These are phyloP conservation scores for Cenchrus americanus DNA, from an alignment of 176 grass and related monocot genomes.

Conservation along the genomic window DNA sequence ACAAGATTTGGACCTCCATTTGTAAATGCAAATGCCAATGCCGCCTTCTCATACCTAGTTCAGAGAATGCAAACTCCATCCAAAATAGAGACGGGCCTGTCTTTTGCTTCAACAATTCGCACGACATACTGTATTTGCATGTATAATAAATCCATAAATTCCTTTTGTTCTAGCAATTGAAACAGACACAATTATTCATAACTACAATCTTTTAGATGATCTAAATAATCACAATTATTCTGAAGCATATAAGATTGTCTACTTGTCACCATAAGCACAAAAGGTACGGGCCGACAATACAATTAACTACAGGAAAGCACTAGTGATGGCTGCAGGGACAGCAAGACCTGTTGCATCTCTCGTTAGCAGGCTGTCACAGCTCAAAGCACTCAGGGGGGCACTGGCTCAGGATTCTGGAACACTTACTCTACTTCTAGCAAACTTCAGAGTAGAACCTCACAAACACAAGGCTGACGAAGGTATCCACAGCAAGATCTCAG, in stretches of 20 bases:
- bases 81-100: neutral
- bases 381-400: constrained; percentile 18
- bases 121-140: neutral
- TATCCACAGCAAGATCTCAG: constrained; percentile 8
- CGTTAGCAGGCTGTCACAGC: constrained; percentile 35
- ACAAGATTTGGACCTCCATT: neutral
- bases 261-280: neutral
- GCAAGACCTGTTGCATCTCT: neutral
- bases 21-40: neutral
- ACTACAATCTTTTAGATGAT: neutral
- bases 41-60: neutral
- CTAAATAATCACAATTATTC: constrained; percentile 25
- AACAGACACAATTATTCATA: neutral
- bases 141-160: neutral
- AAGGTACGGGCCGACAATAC: neutral
- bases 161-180: neutral
- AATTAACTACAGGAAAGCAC: constrained; percentile 22
- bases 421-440: constrained; percentile 10
- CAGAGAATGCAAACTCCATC: neutral
- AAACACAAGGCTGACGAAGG: too few relatives aligned
- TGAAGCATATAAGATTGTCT: neutral
- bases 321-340: constrained; percentile 44
- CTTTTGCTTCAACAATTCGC: neutral
- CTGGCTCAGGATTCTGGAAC: too few relatives aligned
- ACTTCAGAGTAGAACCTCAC: neutral